Percentiles rank a stretch among this genome's conserved stretches.
Conservation (phyloP, 495 filamentous ascomycete species). For the Penicillium canariense region DNA sequence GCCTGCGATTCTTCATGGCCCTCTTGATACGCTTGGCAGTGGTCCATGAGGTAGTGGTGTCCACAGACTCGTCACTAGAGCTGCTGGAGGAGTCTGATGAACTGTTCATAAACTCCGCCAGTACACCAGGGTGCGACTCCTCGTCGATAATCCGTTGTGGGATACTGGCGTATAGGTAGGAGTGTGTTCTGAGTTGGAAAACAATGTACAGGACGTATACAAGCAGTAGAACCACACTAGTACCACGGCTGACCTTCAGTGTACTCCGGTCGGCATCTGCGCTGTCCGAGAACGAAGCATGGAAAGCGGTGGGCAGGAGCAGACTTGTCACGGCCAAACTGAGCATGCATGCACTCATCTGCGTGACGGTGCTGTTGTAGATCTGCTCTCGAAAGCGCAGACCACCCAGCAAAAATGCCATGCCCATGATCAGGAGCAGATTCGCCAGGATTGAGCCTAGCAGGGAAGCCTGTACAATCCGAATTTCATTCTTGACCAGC, state of each 20-base stretch:
- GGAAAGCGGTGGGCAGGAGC: conserved; percentile 83
- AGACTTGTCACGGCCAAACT: conserved; percentile 87
- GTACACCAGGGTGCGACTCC: conserved; percentile 77
- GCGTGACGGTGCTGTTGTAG: conserved; percentile 91
- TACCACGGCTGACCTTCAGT: conserved; percentile 82
- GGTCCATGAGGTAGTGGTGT: conserved; percentile 65
- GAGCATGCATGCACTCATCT: conserved; percentile 91
- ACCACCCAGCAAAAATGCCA: conserved; percentile 85
- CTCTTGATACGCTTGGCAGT: conserved; percentile 71
- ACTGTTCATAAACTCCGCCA: conserved; percentile 75
- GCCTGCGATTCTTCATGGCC: conserved; percentile 63
- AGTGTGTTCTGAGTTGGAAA: conserved; percentile 89
- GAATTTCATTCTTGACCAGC: conserved; percentile 65
- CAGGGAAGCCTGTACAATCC: conserved; percentile 84
- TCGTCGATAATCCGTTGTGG: conserved; percentile 88
- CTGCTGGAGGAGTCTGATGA: conserved; percentile 62
- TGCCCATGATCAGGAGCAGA: conserved; percentile 81
- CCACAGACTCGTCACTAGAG: conserved; percentile 64
- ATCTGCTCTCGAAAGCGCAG: conserved; percentile 88
- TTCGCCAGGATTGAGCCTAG: conserved; percentile 88
- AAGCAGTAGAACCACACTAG: conserved; percentile 81
- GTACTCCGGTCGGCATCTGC: conserved; percentile 63
- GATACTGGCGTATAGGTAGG: conserved; percentile 87
- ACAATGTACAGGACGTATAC: conserved; percentile 83
- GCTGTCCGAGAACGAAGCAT: conserved; percentile 74